Evolutionary conservation across 805 yeast genomes (phyloP).

Genomic region (Blastobotrys mokoenaii): DNA sequence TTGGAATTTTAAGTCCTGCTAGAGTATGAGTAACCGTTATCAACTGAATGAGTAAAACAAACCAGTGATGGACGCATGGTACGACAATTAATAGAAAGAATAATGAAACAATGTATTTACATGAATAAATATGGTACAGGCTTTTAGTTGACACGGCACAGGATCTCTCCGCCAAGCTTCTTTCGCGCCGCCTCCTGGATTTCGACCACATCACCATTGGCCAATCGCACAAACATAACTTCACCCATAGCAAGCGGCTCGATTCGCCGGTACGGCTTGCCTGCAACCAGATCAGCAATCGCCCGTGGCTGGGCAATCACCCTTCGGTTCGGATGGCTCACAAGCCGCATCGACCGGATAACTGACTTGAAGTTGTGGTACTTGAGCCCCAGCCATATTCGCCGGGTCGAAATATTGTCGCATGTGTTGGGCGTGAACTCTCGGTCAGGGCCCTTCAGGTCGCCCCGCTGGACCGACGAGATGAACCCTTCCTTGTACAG

Average conservation of each 20-base stretch:
- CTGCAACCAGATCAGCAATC: slow-evolving; percentile 64
- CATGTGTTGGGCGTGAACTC: slow-evolving; percentile 57
- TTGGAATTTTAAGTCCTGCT: too few relatives aligned
- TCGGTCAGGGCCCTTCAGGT: slow-evolving; percentile 72
- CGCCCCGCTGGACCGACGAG: slow-evolving; percentile 77
- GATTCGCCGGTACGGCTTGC: slow-evolving; percentile 64
- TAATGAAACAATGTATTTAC: background rate
- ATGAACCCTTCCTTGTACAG: slow-evolving; percentile 88
- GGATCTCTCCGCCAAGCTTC: slow-evolving; percentile 63
- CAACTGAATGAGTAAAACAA: too few relatives aligned
- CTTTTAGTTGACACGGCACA: slow-evolving; percentile 49
- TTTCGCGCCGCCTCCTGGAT: slow-evolving; percentile 79
- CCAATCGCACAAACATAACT: slow-evolving; percentile 57
- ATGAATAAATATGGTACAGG: background rate
- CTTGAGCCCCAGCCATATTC: slow-evolving; percentile 88
- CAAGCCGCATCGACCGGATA: slow-evolving; percentile 56
- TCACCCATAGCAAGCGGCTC: slow-evolving; percentile 87
- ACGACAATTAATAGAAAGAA: too few relatives aligned
- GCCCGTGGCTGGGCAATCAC: slow-evolving; percentile 57
- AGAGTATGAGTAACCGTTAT: too few relatives aligned
- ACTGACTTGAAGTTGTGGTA: slow-evolving; percentile 78
- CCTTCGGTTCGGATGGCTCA: slow-evolving; percentile 79
- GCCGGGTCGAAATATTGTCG: slow-evolving; percentile 75
- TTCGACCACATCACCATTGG: slow-evolving; percentile 52
- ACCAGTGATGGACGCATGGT: too few relatives aligned